Evolutionary conservation across 2,329 filamentous ascomycete genomes (phyloP).

Genomic region (Pseudogymnoascus sp.): DNA sequence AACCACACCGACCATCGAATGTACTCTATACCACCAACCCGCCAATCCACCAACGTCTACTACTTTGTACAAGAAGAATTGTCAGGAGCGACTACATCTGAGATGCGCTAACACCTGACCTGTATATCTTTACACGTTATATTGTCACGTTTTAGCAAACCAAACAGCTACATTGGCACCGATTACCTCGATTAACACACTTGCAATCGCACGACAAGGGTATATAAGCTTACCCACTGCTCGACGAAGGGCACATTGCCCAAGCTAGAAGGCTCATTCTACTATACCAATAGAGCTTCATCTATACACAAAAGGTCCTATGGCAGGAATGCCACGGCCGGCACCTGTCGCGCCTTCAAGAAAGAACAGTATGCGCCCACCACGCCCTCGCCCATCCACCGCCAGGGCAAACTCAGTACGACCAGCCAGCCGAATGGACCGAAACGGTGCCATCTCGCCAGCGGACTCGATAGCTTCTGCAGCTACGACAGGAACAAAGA

Average conservation of each 20-base stretch:
- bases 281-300: background rate
- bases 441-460: conserved; percentile 46
- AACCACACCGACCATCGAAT: conserved; percentile 1
- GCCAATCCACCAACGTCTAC: background rate
- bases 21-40: background rate
- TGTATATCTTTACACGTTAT: conserved; percentile 1
- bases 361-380: conserved; percentile 41
- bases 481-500: conserved; percentile 54
- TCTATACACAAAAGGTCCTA: conserved; percentile 23
- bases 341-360: conserved; percentile 38
- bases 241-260: background rate
- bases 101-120: background rate
- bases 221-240: conserved; percentile 1
- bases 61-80: background rate
- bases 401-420: conserved; percentile 39
- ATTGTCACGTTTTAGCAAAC: background rate
- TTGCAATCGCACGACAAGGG: conserved; percentile 1
- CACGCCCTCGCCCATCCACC: conserved; percentile 45
- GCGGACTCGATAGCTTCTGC: conserved; percentile 59
- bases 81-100: background rate
- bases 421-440: conserved; percentile 1
- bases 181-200: background rate
- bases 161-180: background rate
- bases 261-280: background rate
- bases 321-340: conserved; percentile 48